Base-by-base conservation (phyloP, 176 grass and related monocot genomes). In the Alloteropsis semialata region DNA sequence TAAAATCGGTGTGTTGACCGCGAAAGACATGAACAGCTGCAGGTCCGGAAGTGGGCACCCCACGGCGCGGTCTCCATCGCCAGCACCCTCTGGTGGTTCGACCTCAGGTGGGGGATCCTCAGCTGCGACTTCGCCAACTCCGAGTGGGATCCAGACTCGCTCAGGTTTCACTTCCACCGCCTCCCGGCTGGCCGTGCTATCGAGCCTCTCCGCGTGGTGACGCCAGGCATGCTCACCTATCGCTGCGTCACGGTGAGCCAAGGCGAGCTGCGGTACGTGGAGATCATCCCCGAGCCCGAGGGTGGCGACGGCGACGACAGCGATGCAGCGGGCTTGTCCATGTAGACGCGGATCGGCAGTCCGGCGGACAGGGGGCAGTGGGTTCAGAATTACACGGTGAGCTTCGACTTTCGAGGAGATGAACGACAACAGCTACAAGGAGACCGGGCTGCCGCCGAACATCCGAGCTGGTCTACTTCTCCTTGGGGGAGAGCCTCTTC, bases 21-120 rank as follows among this genome's bases (percentile, higher is more conserved):
- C n/a, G n/a, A n/a, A n/a, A n/a, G n/a, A n/a, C n/a, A n/a, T n/a
- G n/a, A n/a, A n/a, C n/a, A n/a, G n/a, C n/a, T n/a, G n/a, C n/a
- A 18, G 2, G 42, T 7, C 10, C 75, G 14, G 28, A 19, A 48
- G 28, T 79, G 60, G 41, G 29, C 34, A 5, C 21, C 18, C 28
- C 1, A 0, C 59, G 76, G 60, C 19, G 42, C 19, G 3, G 3
- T 79, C 29, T 6, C 28, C 60, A 1, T 3, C 19, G 27, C 9
- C 43, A 30, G 16, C 2, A 22, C 2, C 3, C 19, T 50, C 43
- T 79, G 28, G 43, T 79, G 42, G 60, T 48, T 65, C 42, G 42
- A 79, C 18, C 43, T 50, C 29, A 65, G 59, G 6, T 65, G 76
- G 76, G 74, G 76, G 29, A 11, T 78, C 41, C 42, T 64, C 57